Conservation (phyloP, 2,329 filamentous ascomycete genomes). For the Cadophora gregata region DNA sequence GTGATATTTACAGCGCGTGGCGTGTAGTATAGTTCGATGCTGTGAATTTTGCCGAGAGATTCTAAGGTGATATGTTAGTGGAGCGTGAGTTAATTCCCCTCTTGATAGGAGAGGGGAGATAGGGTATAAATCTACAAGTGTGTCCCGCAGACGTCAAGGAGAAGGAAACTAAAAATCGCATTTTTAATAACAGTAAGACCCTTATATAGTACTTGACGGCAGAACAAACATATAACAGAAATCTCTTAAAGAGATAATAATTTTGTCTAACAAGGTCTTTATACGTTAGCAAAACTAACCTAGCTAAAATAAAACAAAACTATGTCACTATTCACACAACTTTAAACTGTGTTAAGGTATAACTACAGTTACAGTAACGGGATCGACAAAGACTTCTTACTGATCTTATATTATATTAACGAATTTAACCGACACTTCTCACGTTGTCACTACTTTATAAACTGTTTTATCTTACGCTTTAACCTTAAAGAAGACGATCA, state of each 20-base stretch:
- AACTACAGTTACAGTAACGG: slow-evolving; percentile 15
- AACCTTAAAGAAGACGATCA: slow-evolving; percentile 25
- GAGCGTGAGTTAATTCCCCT: not conserved
- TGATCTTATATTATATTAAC: slow-evolving; percentile 29
- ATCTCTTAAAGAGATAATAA: not conserved
- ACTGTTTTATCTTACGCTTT: slow-evolving; percentile 33
- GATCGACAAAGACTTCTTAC: slow-evolving; percentile 28
- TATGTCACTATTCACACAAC: slow-evolving; percentile 25
- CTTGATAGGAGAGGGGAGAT: not conserved
- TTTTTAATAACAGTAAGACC: no score
- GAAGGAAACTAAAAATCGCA: no score
- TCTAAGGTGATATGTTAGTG: not conserved
- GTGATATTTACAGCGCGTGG: not conserved
- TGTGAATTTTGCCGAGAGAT: not conserved
- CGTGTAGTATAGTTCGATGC: not conserved
- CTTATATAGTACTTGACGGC: no score
- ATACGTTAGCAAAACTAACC: not conserved
- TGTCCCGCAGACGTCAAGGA: not conserved
- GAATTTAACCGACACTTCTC: slow-evolving; percentile 32
- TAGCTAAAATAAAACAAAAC: not conserved
- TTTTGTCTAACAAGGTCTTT: not conserved
- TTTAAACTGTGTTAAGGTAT: not conserved
- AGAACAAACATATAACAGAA: no score
- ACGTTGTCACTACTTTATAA: slow-evolving; percentile 25
- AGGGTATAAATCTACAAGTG: not conserved